Base-by-base conservation (phyloP, 2,329 filamentous ascomycete species). In the Zasmidium citrigriseum region DNA sequence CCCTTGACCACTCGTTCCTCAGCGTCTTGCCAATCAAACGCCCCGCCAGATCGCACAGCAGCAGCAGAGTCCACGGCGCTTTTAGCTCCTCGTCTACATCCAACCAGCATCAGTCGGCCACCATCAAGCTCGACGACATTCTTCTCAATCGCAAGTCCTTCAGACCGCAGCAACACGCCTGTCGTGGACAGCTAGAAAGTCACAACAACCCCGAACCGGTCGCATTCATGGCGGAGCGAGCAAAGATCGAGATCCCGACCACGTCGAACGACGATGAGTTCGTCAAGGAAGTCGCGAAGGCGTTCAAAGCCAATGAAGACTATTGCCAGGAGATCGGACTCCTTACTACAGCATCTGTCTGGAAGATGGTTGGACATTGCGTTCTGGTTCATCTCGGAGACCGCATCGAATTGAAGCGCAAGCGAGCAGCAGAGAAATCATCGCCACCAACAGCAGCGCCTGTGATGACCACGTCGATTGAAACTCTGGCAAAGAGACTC, bases 341-440 rank as follows among this genome's bases (percentile, higher is more conserved):
- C 75, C 80, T 54, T 63, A 77, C 80, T 54, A 72, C 84, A 47
- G 82, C 85, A 27, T 82, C 86, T 62, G 83, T 83, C 20, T 88
- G 84, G 84, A 80, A 78, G 54, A 78, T 87, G 21, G 70, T 86
- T 29, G 81, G 80, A 54, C 76, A 78, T 55, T 77, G 79, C 23
- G 75, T 84, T 54, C 68, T 79, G 2, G 76, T 80, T 57, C 82
- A 84, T 58, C 74, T 85, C 24, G 73, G 67, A 41, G 70, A 72
- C 11, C 70, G 75, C 27, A n/a, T 56, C 12, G 53, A 41, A 20
- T 25, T 48, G 27, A 55, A 61, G 52, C 57, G 55, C 7, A 57
- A 55, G 41, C 57, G 49, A 23, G 54, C 59, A 14, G 45, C 52
- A 18, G 52, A 55, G 22, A 34, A 52, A 14, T 23, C 50, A 20